Evolutionary conservation across 1,139 yeast species (phyloP), one percentile per base, ranked within the genome.

Genomic region (Scheffersomyces segobiensis): DNA sequence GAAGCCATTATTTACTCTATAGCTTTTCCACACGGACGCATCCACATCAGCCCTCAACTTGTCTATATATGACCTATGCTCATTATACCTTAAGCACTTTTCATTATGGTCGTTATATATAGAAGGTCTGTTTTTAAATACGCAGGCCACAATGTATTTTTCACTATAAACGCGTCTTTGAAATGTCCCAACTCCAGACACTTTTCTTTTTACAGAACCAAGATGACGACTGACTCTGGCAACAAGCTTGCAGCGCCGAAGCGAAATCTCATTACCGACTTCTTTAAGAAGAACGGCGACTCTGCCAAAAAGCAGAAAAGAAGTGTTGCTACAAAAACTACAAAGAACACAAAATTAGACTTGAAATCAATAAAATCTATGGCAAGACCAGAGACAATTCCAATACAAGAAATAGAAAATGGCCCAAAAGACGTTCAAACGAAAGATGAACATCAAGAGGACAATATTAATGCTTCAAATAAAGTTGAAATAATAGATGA

Each of bases 191-290:
- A 32, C 14, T 32, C 12, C 42, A 32, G 17, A 32, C 2, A 32
- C 42, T 32, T 10, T 32, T 32, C 42, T 14, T 32, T 32, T 2
- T 14, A 32, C 42, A 10, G 14, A 14, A 12, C 17, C 17, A 32
- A 32, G 42, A 32, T 32, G 42, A 32, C 42, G 42, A 12, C 42
- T 12, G 42, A 32, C 12, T 32, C 42, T 32, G 17, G 42, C 17
- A 32, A 32, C 17, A 32, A 10, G 17, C 14, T 50, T 50, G 22
- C 4, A 21, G 49, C 10, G 17, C 32, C 50, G 14, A 56, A 48
- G 17, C 55, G 56, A 51, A 55, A 52, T 3, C 56, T 62, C 53
- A 64, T 64, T 24, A 65, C 67, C 46, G 67, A 65, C 54, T 65
- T 63, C 57, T 65, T 65, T 50, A 54, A 54, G 42, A 52, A 47